Evolutionary conservation across 108 stramenopile genomes (phyloP).

Genomic region (Fragilariopsis cylindrus): DNA sequence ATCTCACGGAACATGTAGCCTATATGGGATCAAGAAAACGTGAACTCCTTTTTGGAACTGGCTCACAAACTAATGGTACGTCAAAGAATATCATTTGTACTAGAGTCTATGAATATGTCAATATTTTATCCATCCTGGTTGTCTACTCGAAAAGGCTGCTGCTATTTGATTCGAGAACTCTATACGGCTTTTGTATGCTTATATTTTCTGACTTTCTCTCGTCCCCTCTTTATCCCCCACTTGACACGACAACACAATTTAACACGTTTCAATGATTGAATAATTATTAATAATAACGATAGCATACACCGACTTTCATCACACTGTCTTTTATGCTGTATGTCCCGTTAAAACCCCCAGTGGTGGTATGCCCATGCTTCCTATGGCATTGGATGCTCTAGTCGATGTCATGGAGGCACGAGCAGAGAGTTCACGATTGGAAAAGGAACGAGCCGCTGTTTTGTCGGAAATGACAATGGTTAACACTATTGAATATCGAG

Average conservation of each 20-base stretch:
- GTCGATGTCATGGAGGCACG: constrained; percentile 95
- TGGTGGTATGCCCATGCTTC: constrained; percentile 80
- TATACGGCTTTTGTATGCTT: background rate
- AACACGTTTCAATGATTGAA: background rate
- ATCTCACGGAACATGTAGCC: constrained; percentile 97
- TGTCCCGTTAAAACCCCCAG: constrained; percentile 85
- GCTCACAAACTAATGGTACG: constrained; percentile 85
- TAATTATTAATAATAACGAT: background rate
- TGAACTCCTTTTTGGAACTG: constrained; percentile 95
- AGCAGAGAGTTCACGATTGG: constrained; percentile 89
- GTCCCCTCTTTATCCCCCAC: background rate
- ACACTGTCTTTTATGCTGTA: constrained; percentile 97
- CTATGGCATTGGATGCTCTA: constrained; percentile 95
- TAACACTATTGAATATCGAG: constrained; percentile 96
- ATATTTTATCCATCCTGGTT: too few species aligned
- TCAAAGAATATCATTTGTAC: background rate
- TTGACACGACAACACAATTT: constrained; percentile 7
- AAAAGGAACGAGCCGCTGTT: constrained; percentile 96
- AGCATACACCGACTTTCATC: constrained; percentile 99
- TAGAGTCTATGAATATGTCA: too few species aligned
- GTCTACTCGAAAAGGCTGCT: too few species aligned
- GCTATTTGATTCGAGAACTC: too few species aligned
- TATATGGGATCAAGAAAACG: constrained; percentile 98
- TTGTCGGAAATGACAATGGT: constrained; percentile 98
- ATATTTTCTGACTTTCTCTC: background rate